Conservation (phyloP, 2,329 filamentous ascomycete species). For the Paecilomyces sp. region DNA sequence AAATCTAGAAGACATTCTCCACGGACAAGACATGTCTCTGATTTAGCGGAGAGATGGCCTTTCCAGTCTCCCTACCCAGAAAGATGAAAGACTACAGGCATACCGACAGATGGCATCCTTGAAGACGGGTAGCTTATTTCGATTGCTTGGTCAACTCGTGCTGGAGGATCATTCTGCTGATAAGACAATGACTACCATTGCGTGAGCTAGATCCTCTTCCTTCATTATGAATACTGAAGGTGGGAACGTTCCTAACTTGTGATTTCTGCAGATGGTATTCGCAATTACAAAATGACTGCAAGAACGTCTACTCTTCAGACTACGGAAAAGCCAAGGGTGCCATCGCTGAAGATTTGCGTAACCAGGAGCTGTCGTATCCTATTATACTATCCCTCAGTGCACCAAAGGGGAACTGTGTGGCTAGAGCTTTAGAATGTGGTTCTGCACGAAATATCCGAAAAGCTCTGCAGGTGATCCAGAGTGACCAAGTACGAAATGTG, state of each 20-base stretch:
- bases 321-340: slow-evolving; percentile 13
- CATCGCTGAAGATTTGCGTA: slow-evolving; percentile 13
- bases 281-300: slow-evolving; percentile 17
- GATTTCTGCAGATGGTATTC: slow-evolving; percentile 13
- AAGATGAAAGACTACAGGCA: slow-evolving; percentile 7
- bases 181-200: slow-evolving; percentile 10
- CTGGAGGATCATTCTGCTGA: slow-evolving; percentile 10
- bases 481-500: slow-evolving; percentile 6
- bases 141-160: slow-evolving; percentile 12
- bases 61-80: slow-evolving; percentile 3
- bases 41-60: slow-evolving; percentile 16
- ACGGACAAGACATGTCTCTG: slow-evolving; percentile 16
- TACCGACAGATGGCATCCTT: slow-evolving; percentile 12
- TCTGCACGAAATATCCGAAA: slow-evolving; percentile 11
- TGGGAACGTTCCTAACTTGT: background rate
- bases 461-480: slow-evolving; percentile 11
- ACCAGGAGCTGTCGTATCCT: slow-evolving; percentile 13
- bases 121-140: slow-evolving; percentile 15
- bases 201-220: slow-evolving; percentile 5
- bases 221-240: background rate
- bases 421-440: slow-evolving; percentile 6
- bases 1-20: slow-evolving; percentile 13
- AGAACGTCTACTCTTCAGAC: slow-evolving; percentile 16
- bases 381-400: slow-evolving; percentile 13
- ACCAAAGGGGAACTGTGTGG: slow-evolving; percentile 10